Evolutionary conservation across 768 basidiomycete genomes (phyloP).

Genomic region (Kwoniella sp.): DNA sequence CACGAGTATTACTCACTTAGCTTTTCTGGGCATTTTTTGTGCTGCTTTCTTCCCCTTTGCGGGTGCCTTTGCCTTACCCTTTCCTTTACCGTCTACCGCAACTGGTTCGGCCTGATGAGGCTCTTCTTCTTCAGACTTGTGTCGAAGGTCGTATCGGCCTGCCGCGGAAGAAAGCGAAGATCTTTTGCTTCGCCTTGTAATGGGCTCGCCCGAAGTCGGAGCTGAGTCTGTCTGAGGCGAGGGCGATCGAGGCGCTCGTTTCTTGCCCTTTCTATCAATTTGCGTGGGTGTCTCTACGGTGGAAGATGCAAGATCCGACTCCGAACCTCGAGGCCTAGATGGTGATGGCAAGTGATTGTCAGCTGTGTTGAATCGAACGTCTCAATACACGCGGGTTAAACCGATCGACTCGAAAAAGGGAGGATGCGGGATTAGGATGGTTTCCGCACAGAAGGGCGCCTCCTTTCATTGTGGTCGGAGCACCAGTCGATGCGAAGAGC

Average conservation of each 20-base stretch:
- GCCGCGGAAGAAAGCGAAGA: constrained; percentile 59
- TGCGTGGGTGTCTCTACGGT: constrained; percentile 1
- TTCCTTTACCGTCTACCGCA: constrained; percentile 44
- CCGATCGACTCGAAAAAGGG: not conserved
- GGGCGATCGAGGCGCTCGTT: constrained; percentile 76
- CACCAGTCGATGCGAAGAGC: no score
- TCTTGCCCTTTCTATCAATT: constrained; percentile 75
- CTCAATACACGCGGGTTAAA: no score
- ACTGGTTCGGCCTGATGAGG: constrained; percentile 59
- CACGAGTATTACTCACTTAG: constrained; percentile 12
- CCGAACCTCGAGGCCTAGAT: constrained; percentile 8
- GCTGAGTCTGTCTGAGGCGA: constrained; percentile 48
- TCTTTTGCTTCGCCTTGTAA: constrained; percentile 63
- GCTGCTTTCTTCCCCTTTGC: constrained; percentile 63
- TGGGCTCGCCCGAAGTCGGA: constrained; percentile 59
- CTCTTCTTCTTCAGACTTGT: constrained; percentile 15
- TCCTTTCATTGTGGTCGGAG: constrained; percentile 9
- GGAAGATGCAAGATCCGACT: not conserved
- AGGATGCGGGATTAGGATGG: not conserved
- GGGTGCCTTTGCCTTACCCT: constrained; percentile 28
- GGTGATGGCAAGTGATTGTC: no score
- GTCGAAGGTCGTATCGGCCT: constrained; percentile 23
- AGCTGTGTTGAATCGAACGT: no score
- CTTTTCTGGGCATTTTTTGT: constrained; percentile 43
- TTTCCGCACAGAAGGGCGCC: not conserved